These are phyloP conservation scores for Acorus calamus DNA, from an alignment of 106 monocot species.

Conservation along the genomic window DNA sequence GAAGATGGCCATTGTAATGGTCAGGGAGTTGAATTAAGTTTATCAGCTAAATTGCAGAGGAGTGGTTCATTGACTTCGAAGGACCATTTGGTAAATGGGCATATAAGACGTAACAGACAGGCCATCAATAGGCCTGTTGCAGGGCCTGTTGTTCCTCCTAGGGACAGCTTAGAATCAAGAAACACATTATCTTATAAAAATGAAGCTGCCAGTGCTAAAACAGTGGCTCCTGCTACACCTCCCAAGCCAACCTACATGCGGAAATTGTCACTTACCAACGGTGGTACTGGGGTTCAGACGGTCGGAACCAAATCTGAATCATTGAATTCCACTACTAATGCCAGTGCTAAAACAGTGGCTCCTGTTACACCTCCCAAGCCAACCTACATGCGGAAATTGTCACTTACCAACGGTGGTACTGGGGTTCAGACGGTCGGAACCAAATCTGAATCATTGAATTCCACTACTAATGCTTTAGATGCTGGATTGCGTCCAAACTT, in stretches of 20 bases:
- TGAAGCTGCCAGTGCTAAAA: slow-evolving; percentile 5
- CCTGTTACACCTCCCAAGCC: slow-evolving; percentile 3
- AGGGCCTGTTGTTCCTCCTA: slow-evolving; percentile 43
- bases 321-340: slow-evolving; percentile 10
- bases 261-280: slow-evolving; percentile 13
- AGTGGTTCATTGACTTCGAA: slow-evolving; percentile 25
- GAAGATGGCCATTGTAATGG: slow-evolving; percentile 15
- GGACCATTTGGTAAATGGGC: slow-evolving; percentile 9
- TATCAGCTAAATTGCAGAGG: slow-evolving; percentile 10
- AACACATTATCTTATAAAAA: slow-evolving; percentile 13
- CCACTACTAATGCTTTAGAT: slow-evolving; percentile 3
- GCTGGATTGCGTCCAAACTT: slow-evolving; percentile 16
- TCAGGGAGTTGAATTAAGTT: slow-evolving; percentile 18
- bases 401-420: slow-evolving; percentile 13
- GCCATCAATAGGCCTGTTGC: slow-evolving; percentile 21
- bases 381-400: slow-evolving; percentile 12
- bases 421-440: slow-evolving; percentile 10
- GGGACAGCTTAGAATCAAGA: slow-evolving; percentile 20
- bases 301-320: slow-evolving; percentile 10
- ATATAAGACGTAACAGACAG: slow-evolving; percentile 15
- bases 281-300: slow-evolving; percentile 11
- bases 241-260: slow-evolving; percentile 10
- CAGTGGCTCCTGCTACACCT: background rate
- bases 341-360: no score
- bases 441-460: slow-evolving; percentile 13